phyloP scores from a whole-genome alignment of 116 monocot genomes.

The Posidonia oceanica region DNA sequence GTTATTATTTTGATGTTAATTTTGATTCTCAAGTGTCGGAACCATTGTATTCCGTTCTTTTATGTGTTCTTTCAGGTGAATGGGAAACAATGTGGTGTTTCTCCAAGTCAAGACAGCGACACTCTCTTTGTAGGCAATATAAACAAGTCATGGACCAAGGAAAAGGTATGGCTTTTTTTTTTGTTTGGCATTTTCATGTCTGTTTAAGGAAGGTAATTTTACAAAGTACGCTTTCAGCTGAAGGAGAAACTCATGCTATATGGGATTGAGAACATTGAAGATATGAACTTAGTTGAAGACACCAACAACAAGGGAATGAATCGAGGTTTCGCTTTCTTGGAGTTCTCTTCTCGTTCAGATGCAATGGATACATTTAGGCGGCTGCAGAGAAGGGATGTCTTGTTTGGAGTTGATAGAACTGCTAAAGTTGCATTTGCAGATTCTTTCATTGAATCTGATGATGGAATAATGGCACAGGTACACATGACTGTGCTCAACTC shows the following conservation, averaged over 20 bases:
- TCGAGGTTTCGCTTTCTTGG: constrained; percentile 95
- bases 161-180: constrained; percentile 28
- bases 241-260: constrained; percentile 72
- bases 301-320: constrained; percentile 68
- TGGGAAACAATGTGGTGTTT: constrained; percentile 94
- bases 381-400: constrained; percentile 69
- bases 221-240: constrained; percentile 28
- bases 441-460: constrained; percentile 78
- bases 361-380: constrained; percentile 78
- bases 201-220: no score
- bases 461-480: constrained; percentile 97
- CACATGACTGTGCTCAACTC: background rate
- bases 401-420: constrained; percentile 68
- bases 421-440: constrained; percentile 97
- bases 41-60: background rate
- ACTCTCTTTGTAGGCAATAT: constrained; percentile 96
- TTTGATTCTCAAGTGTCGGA: no score
- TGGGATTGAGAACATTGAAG: constrained; percentile 75
- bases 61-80: constrained; percentile 40
- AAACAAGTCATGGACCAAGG: constrained; percentile 96
- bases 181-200: no score
- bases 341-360: constrained; percentile 73
- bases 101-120: constrained; percentile 94
- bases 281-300: constrained; percentile 73
- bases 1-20: no score